Percentiles rank a stretch among this genome's conserved stretches.
These are phyloP conservation scores for Thozetella sp. DNA, from an alignment of 495 filamentous ascomycete genomes.

Conservation along the genomic window DNA sequence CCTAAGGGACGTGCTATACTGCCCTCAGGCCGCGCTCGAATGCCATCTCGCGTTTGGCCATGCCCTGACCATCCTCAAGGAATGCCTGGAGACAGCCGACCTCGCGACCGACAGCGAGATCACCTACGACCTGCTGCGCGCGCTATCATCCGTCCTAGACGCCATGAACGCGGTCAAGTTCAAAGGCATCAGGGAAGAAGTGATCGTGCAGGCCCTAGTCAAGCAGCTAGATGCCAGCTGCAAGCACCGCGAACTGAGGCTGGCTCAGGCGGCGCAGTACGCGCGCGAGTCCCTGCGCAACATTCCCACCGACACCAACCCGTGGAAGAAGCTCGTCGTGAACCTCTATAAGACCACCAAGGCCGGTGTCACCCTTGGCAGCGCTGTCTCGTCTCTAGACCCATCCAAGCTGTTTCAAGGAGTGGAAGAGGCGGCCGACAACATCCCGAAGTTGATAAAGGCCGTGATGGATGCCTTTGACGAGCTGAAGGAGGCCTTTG, in stretches of 20 bases:
- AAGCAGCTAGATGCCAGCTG: not conserved
- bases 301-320: slow-evolving; percentile 9
- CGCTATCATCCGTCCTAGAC: slow-evolving; percentile 1
- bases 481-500: too few relatives aligned
- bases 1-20: too few relatives aligned
- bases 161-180: slow-evolving; percentile 4
- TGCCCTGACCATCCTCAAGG: not conserved
- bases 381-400: slow-evolving; percentile 10
- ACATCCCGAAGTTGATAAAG: slow-evolving; percentile 5
- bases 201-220: not conserved
- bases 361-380: slow-evolving; percentile 5
- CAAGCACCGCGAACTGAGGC: slow-evolving; percentile 8
- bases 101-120: not conserved
- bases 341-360: not conserved
- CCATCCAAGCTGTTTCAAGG: slow-evolving; percentile 11
- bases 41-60: too few relatives aligned
- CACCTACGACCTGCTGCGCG: not conserved
- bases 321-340: slow-evolving; percentile 4
- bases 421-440: slow-evolving; percentile 6
- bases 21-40: too few relatives aligned
- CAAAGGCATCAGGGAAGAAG: not conserved
- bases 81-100: not conserved
- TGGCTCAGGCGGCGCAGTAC: slow-evolving; percentile 15
- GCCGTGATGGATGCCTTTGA: slow-evolving; percentile 4
- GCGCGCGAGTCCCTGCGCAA: slow-evolving; percentile 8